Percentiles rank a stretch among this genome's conserved stretches.
phyloP scores from a whole-genome alignment of 2,329 filamentous ascomycete genomes.

The Beauveria asiatica region DNA sequence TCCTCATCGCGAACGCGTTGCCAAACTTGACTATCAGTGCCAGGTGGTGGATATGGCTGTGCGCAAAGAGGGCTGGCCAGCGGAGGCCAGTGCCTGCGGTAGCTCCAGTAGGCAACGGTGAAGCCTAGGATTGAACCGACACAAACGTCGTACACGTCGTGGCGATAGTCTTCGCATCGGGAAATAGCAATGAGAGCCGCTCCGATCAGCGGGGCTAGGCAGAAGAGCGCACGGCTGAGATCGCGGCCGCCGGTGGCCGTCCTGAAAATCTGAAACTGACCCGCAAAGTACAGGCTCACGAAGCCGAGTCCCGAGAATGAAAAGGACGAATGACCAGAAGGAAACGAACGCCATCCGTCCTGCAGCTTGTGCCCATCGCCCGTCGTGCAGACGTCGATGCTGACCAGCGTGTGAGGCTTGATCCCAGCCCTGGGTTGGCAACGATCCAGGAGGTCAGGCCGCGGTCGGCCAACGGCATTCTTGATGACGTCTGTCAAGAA shows the following conservation, averaged over 20 bases:
- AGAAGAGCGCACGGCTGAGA: constrained; percentile 47
- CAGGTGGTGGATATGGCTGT: constrained; percentile 46
- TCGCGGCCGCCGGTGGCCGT: constrained; percentile 37
- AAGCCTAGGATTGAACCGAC: constrained; percentile 53
- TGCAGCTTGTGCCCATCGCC: constrained; percentile 60
- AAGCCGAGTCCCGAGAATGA: constrained; percentile 73
- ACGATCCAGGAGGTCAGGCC: constrained; percentile 57
- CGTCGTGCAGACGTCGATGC: constrained; percentile 65
- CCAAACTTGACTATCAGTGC: constrained; percentile 27
- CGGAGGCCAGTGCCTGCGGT: constrained; percentile 54
- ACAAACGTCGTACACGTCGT: constrained; percentile 62
- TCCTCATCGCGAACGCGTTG: constrained; percentile 46
- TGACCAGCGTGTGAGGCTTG: constrained; percentile 45
- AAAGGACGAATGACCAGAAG: constrained; percentile 72
- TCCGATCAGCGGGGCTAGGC: constrained; percentile 49
- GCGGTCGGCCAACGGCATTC: constrained; percentile 71
- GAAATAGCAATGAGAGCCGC: constrained; percentile 62
- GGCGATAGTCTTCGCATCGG: constrained; percentile 60
- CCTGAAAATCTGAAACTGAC: constrained; percentile 53
- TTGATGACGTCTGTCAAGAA: constrained; percentile 89
- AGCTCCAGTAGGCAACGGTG: constrained; percentile 55
- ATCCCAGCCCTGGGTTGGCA: constrained; percentile 60
- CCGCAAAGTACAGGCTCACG: constrained; percentile 59
- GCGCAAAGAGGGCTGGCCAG: constrained; percentile 44
- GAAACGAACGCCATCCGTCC: constrained; percentile 79